Evolutionary conservation across 1,284 basidiomycete genomes (phyloP), one percentile per base, ranked within the genome.

Genomic region (Calocybe gambosa): DNA sequence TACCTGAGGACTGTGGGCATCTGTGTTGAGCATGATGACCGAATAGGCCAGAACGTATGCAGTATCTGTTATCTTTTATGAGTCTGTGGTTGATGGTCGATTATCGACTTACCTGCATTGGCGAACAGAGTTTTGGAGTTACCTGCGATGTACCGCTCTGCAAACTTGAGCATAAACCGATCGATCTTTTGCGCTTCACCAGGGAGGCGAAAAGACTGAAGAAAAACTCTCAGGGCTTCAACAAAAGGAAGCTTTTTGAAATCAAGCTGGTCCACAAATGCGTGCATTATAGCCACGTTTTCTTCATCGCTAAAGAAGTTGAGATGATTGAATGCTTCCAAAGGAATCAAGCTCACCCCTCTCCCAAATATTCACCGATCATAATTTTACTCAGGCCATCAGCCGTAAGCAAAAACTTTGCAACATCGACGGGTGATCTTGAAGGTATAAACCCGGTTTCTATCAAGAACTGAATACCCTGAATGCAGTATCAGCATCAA

Each of bases 101-200:
- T 13, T 34, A 34, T 7, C 15, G 23, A 12, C 77, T 48, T 52
- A 86, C 86, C 86, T 53, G 85, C 87, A 58, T 87, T 88, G 47
- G 89, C 88, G 59, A 97, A 97, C 4, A 79, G 73, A 1, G 85
- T 87, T 53, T 83, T 77, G 0, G 81, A 67, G 62, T 97, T 96
- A 47, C 85, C 84, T 29, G 85, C 89, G 54, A 95, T 90, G 62
- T 93, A 98, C 18, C 93, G 78, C 60, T 96, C 93, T 3, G 94
- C 93, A 60, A 96, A 98, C 65, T 98, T 98, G 49, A 97, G 79
- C 91, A 98, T 94, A 68, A 83, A 97, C n/a, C 94, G 82, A 75
- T 98, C 94, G 56, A 98, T 97, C 71, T 97, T 97, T 66, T 98
- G 94, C 0, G 92, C 73, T 67, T 98, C 94, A 40, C 94, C 94